A percentile compares a stretch with the other conserved stretches of the same genome.
Conservation (phyloP, 345 rosid species). For the Moricandia moricandioides region DNA sequence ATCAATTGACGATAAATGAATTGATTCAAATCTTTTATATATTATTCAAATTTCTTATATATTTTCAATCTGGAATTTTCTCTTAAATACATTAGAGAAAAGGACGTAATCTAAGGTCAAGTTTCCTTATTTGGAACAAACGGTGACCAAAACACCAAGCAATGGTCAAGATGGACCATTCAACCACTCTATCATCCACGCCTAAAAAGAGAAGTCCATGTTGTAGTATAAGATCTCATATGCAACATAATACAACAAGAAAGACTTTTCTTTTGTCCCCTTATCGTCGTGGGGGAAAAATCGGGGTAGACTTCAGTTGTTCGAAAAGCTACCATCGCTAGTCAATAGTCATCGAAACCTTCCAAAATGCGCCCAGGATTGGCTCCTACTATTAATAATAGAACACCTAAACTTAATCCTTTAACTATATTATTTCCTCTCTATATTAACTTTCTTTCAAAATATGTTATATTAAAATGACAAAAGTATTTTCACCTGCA, state of each 20-base stretch:
- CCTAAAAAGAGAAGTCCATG: background rate
- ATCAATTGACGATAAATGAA: too few species aligned
- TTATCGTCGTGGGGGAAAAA: too few species aligned
- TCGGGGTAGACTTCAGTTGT: background rate
- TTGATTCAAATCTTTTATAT: too few species aligned
- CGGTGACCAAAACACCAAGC: constrained; percentile 1
- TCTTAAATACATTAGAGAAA: too few species aligned
- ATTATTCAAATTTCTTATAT: too few species aligned
- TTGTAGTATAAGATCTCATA: background rate
- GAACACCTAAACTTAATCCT: background rate
- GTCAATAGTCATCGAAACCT: background rate
- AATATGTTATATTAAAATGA: background rate
- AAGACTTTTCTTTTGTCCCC: background rate
- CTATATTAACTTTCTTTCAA: background rate
- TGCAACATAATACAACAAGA: background rate
- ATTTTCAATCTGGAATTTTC: too few species aligned
- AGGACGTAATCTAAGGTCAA: background rate
- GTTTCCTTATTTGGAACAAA: background rate
- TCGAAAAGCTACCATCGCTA: background rate
- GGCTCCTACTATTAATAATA: background rate
- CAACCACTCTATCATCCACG: background rate
- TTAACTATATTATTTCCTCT: background rate
- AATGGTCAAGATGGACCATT: background rate
- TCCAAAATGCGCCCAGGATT: background rate
- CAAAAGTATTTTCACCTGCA: background rate